Evolutionary conservation across 148 eudicot species (phyloP), one percentile per base, ranked within the genome.

Genomic region (Suaeda aralocaspica): DNA sequence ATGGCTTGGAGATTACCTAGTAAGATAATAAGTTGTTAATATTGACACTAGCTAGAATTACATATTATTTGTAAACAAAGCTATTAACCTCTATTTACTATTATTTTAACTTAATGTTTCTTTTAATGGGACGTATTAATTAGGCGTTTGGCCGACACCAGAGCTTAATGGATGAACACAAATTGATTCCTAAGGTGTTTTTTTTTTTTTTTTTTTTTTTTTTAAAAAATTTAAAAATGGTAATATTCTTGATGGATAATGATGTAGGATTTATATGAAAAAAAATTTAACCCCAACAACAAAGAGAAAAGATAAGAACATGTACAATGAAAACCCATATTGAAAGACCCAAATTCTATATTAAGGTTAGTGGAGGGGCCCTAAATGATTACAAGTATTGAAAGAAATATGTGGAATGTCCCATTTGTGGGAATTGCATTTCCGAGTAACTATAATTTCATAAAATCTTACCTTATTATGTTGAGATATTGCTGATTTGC

Each of bases 401-500:
- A 45, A 59, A 1, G 11, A 42, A 46, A 70, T 58, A 19, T 46
- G 16, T 15, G 4, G 15, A 49, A 21, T 62, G 24, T 48, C 61
- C 36, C 25, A 31, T 48, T 62, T 31, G 36, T 62, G 48, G 50
- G 48, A 72, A 36, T 56, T 39, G 11, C 31, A 71, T 59, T 58
- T 70, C 13, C 30, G 11, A 18, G 31, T 44, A 13, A 36, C 26
- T 46, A 16, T 25, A 28, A n/a, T 30, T 26, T 34, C 41, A 59
- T 16, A 49, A 49, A 45, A 15, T 49, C 7, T 49, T 0, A 49
- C n/a, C 53, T 9, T 12, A 67, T 44, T 16, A 29, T 15, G 6
- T 66, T 11, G 42, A 67, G 71, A 52, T 51, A 67, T 51, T 52
- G 71, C 59, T 31, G 59, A 46, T 67, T 51, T 52, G 71, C 59